Evolutionary conservation across 108 stramenopile species (phyloP), one percentile per base, ranked within the genome.

Genomic region (Stephanodiscus minutulus): DNA sequence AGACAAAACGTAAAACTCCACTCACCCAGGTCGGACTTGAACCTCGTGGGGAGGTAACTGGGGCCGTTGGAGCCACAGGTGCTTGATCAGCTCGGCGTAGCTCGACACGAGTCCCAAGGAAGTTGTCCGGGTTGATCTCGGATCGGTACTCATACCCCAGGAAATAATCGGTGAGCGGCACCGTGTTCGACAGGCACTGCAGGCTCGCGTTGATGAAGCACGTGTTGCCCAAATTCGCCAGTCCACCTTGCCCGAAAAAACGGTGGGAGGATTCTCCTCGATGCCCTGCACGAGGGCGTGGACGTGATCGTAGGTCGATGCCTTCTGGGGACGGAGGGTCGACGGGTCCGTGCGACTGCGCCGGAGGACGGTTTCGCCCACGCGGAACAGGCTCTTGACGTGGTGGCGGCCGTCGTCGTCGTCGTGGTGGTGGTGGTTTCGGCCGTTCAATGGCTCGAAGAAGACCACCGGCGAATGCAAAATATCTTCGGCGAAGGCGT

Each of bases 171-270:
- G 94, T 92, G 59, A 99, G 76, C 3, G 90, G 88, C 58, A 85
- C 85, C 11, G 96, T 97, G 60, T 94, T 83, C 33, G 68, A 70
- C 22, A 98, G 66, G 71, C 97, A 97, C 73, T 99, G 98, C 54
- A 98, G 66, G 61, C 84, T 85, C 60, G 89, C 87, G 73, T 97
- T 97, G 77, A 98, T 85, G 81, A 96, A 98, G 72, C 98, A 98
- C 5, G 98, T 98, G 75, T 99, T 99, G 12, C 98, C 98, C 28
- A 99, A 79, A 71, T 99, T 99, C 7, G 31, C 67, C 60, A 99
- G 74, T 3, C 98, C 18, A 98, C 94, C 53, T 74, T 73, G 29
- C 72, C 72, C 20, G 64, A 73, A 43, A 53, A 43, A 25, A 39
- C 63, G n/a, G 22, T 55, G 17, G 43, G 46, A 5, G 39, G 39